phyloP scores from a whole-genome alignment of 1,284 basidiomycete species.

The Marasmius oreades region DNA sequence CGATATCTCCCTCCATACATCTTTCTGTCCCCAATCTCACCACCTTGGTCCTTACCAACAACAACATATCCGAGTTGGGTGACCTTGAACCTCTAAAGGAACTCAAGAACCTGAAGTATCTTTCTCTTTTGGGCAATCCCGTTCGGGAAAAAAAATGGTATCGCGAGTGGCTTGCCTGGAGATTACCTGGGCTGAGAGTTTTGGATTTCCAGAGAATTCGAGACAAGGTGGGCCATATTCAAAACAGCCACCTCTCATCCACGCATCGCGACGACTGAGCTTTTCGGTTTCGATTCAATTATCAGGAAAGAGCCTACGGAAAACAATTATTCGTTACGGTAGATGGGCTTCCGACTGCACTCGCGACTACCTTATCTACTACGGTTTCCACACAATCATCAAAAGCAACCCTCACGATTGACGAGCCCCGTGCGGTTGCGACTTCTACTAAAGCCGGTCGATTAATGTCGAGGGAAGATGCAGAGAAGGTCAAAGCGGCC shows the following conservation, averaged over 20 bases:
- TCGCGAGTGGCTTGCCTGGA: slow-evolving; percentile 89
- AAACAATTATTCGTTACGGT: slow-evolving; percentile 75
- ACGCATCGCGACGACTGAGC: slow-evolving; percentile 9
- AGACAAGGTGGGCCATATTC: slow-evolving; percentile 74
- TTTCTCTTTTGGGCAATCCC: slow-evolving; percentile 88
- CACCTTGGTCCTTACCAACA: slow-evolving; percentile 78
- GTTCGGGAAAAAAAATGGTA: slow-evolving; percentile 94
- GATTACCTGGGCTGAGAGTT: slow-evolving; percentile 82
- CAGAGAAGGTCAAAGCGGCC: slow-evolving; percentile 84
- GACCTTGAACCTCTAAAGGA: slow-evolving; percentile 84
- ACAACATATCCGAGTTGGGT: slow-evolving; percentile 72
- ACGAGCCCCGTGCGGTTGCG: slow-evolving; percentile 69
- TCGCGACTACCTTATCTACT: slow-evolving; percentile 75
- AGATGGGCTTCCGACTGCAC: slow-evolving; percentile 73
- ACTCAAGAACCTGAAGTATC: slow-evolving; percentile 74
- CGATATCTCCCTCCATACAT: slow-evolving; percentile 78
- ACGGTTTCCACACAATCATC: slow-evolving; percentile 65
- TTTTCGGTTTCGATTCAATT: slow-evolving; percentile 19
- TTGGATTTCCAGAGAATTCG: slow-evolving; percentile 97
- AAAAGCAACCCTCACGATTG: slow-evolving; percentile 56
- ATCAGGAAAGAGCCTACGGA: slow-evolving; percentile 74
- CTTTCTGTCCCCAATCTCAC: slow-evolving; percentile 83
- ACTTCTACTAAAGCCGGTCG: slow-evolving; percentile 67
- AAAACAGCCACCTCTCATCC: slow-evolving; percentile 24
- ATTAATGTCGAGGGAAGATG: slow-evolving; percentile 91